These are phyloP conservation scores for Trametes coccinea DNA, from an alignment of 768 basidiomycete genomes.

Conservation along the genomic window DNA sequence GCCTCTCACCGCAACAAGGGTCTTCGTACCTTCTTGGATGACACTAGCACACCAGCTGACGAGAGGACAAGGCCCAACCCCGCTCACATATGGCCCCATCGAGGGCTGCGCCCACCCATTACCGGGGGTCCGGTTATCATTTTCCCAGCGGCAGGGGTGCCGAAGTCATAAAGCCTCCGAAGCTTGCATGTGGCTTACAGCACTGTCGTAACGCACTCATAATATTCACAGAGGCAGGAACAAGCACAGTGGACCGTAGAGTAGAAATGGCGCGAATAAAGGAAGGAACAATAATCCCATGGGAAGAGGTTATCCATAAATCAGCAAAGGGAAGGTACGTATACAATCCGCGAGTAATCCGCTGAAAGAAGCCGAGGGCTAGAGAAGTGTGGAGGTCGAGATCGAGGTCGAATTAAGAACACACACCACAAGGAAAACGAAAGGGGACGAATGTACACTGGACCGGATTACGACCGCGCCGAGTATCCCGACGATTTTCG, in stretches of 20 bases:
- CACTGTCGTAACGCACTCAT: slow-evolving; percentile 4
- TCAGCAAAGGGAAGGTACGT: slow-evolving; percentile 11
- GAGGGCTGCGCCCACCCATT: background rate
- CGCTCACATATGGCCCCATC: slow-evolving; percentile 1
- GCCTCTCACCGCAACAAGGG: background rate
- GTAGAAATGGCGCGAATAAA: background rate
- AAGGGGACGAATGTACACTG: background rate
- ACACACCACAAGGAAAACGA: slow-evolving; percentile 2
- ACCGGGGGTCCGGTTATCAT: background rate
- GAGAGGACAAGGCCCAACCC: background rate
- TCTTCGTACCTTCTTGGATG: background rate
- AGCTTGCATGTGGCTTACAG: background rate
- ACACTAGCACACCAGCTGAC: background rate
- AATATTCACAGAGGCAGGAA: background rate
- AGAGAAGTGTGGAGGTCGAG: background rate
- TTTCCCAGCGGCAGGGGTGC: slow-evolving; percentile 5
- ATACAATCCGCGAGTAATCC: slow-evolving; percentile 18
- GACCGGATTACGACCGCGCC: slow-evolving; percentile 14
- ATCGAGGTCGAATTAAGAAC: background rate
- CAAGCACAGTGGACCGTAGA: background rate
- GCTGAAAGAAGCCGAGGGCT: slow-evolving; percentile 9
- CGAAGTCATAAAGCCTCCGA: background rate
- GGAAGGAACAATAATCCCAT: slow-evolving; percentile 11
- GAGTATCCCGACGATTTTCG: slow-evolving; percentile 20
- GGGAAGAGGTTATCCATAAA: slow-evolving; percentile 17